Conservation (phyloP, 306 rosid genomes). For the Astragalus glycyphyllos region DNA sequence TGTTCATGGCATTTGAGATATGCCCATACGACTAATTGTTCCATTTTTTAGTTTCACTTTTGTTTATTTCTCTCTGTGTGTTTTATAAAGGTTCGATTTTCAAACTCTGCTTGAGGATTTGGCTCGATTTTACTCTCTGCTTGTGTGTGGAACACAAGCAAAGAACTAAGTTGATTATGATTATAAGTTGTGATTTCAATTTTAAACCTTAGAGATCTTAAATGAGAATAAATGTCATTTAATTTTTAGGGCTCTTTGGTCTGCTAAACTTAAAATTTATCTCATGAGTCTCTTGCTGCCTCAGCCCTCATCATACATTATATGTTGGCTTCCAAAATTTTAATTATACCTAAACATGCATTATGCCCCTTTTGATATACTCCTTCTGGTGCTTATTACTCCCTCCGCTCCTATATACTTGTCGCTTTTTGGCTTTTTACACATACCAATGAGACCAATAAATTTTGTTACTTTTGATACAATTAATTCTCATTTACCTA, state of each 20-base stretch:
- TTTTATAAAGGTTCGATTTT: conserved; percentile 2
- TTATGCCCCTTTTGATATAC: not conserved
- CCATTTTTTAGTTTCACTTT: conserved; percentile 14
- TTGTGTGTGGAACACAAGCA: conserved; percentile 16
- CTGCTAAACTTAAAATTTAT: conserved; percentile 37
- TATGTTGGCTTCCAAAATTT: conserved; percentile 27
- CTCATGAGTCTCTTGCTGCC: conserved; percentile 24
- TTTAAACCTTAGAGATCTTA: conserved; percentile 29
- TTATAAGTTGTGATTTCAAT: conserved; percentile 11
- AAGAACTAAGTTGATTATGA: conserved; percentile 33
- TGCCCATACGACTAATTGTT: conserved; percentile 15
- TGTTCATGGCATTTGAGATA: conserved; percentile 19
- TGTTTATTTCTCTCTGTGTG: conserved; percentile 2
- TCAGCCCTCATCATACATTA: conserved; percentile 23
- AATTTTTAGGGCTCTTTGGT: conserved; percentile 28
- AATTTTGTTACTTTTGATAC: too few relatives aligned
- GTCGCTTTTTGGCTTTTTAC: too few relatives aligned
- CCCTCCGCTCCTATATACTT: too few relatives aligned
- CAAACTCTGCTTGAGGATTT: not conserved
- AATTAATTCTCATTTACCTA: too few relatives aligned
- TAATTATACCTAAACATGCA: conserved; percentile 16
- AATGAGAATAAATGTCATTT: conserved; percentile 22
- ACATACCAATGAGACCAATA: too few relatives aligned
- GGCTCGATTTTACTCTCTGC: conserved; percentile 2
- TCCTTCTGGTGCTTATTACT: too few relatives aligned